Evolutionary conservation across 2,329 filamentous ascomycete genomes (phyloP).

Genomic region (Trichocomaceae sp.): DNA sequence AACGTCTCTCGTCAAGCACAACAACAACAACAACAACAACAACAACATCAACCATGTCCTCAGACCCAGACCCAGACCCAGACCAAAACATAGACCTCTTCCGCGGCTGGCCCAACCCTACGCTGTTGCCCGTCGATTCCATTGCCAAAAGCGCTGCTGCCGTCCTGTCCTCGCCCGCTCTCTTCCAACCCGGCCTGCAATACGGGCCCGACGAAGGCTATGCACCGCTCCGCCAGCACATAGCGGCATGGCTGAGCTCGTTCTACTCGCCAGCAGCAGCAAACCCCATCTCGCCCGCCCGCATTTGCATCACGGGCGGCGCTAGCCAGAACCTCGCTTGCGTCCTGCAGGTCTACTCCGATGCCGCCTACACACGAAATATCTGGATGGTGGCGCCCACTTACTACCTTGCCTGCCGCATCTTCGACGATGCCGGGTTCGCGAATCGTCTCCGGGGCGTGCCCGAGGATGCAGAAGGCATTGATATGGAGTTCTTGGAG

Average conservation of each 20-base stretch:
- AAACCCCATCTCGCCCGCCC: slow-evolving; percentile 42
- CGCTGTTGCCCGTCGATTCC: slow-evolving; percentile 59
- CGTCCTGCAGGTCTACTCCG: slow-evolving; percentile 71
- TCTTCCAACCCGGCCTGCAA: slow-evolving; percentile 59
- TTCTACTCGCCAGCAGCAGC: slow-evolving; percentile 46
- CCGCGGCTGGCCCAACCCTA: slow-evolving; percentile 44
- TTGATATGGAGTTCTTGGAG: slow-evolving; percentile 60
- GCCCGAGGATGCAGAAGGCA: slow-evolving; percentile 69
- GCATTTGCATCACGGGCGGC: slow-evolving; percentile 77
- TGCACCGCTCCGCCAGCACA: slow-evolving; percentile 57
- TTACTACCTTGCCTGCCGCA: slow-evolving; percentile 77
- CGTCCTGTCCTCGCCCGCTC: slow-evolving; percentile 54
- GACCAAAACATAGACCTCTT: slow-evolving; percentile 44
- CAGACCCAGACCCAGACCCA: no score
- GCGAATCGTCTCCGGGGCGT: slow-evolving; percentile 59
- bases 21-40: background rate
- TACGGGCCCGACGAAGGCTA: slow-evolving; percentile 77
- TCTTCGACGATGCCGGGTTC: slow-evolving; percentile 78
- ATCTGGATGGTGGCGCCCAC: slow-evolving; percentile 78
- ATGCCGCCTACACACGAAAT: slow-evolving; percentile 65
- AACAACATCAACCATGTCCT: background rate
- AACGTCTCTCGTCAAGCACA: no score
- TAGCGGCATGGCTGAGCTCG: slow-evolving; percentile 63
- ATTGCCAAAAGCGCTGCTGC: slow-evolving; percentile 56
- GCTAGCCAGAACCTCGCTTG: slow-evolving; percentile 77